phyloP scores from a whole-genome alignment of 441 rosid species.

The Aleurites moluccanus region DNA sequence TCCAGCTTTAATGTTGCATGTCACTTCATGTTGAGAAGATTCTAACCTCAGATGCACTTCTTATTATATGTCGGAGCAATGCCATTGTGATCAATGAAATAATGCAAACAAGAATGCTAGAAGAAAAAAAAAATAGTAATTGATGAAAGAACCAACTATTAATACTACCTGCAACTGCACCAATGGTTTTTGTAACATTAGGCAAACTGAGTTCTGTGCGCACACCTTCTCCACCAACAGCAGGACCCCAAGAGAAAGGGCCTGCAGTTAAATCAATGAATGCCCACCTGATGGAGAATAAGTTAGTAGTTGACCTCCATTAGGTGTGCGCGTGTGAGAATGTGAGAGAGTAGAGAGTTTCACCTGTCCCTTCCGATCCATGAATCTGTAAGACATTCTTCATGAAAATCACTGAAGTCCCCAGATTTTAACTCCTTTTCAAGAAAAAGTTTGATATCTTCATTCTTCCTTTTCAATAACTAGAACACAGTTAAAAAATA shows the following conservation, averaged over 20 bases:
- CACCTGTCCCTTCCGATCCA: slow-evolving; percentile 99
- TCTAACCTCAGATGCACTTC: not conserved
- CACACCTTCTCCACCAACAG: slow-evolving; percentile 99
- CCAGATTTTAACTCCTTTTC: slow-evolving; percentile 71
- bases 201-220: slow-evolving; percentile 89
- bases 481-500: slow-evolving; percentile 22
- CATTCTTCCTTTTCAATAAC: slow-evolving; percentile 72
- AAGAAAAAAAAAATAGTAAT: slow-evolving; percentile 3
- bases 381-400: slow-evolving; percentile 93
- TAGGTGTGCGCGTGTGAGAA: not conserved
- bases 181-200: slow-evolving; percentile 92
- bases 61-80: not conserved
- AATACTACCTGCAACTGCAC: slow-evolving; percentile 86
- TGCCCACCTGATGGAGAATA: slow-evolving; percentile 74
- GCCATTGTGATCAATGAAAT: slow-evolving; percentile 10
- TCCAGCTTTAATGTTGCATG: not conserved
- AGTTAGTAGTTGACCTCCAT: slow-evolving; percentile 10
- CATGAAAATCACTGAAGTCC: slow-evolving; percentile 64
- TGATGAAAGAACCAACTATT: not conserved
- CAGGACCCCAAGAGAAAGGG: slow-evolving; percentile 99
- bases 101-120: not conserved
- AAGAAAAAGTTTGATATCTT: slow-evolving; percentile 64
- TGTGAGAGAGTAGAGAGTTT: slow-evolving; percentile 28
- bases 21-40: not conserved
- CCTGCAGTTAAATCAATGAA: slow-evolving; percentile 94